Evolutionary conservation across 208 protist genomes (phyloP).

Genomic region (Novymonas esmeraldas): DNA sequence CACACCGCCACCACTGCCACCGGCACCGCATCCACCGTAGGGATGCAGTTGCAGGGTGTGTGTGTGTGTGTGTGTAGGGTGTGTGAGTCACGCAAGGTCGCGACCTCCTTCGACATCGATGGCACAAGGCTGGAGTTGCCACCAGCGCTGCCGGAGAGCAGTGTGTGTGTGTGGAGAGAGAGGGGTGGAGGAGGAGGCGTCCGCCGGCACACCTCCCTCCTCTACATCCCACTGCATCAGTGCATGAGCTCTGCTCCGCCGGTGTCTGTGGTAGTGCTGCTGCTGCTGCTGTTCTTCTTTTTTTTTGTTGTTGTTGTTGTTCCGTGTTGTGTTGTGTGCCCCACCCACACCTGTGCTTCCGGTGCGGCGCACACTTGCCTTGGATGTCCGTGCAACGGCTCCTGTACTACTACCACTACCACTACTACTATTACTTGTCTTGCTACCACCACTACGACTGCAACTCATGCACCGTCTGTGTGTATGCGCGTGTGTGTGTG

Average conservation of each 20-base stretch:
- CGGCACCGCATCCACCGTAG: not conserved
- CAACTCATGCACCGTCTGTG: not conserved
- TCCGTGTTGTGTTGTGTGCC: not conserved
- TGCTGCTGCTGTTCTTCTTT: not conserved
- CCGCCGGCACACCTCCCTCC: no score
- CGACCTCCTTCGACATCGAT: no score
- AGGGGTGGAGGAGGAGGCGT: no score
- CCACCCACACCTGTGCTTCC: not conserved
- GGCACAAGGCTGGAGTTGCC: no score
- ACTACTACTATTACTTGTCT: not conserved
- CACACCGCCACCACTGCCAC: not conserved
- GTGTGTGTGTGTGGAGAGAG: no score
- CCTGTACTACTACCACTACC: slow-evolving; percentile 5
- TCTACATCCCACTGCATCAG: no score
- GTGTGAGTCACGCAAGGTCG: no score
- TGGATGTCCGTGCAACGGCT: not conserved
- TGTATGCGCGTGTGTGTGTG: slow-evolving; percentile 5
- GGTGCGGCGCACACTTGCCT: not conserved
- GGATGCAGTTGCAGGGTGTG: no score
- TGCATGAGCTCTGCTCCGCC: no score
- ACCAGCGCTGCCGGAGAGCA: no score
- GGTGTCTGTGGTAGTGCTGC: no score
- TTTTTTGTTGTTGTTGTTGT: not conserved
- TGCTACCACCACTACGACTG: not conserved
- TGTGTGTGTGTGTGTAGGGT: no score